A percentile compares a stretch with the other conserved stretches of the same genome.
These are phyloP conservation scores for Pleomassaria siparia DNA, from an alignment of 2,329 filamentous ascomycete genomes.

Conservation along the genomic window DNA sequence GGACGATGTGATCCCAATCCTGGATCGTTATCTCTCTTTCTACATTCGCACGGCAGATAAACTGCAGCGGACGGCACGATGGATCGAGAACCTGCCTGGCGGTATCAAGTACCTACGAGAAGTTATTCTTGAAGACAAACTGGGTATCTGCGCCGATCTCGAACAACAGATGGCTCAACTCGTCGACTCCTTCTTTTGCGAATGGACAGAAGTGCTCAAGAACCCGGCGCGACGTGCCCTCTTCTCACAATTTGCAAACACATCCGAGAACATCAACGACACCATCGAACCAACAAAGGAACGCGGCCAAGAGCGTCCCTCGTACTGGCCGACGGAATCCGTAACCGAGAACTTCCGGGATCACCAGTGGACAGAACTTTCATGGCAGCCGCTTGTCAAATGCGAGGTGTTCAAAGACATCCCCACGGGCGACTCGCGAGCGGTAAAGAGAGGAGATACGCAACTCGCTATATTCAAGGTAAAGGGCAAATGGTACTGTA, in stretches of 20 bases:
- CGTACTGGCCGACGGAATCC: constrained; percentile 73
- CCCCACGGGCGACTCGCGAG: constrained; percentile 72
- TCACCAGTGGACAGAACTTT: constrained; percentile 64
- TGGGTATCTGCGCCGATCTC: constrained; percentile 80
- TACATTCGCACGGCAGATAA: constrained; percentile 93
- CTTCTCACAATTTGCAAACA: constrained; percentile 86
- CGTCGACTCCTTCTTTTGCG: constrained; percentile 82
- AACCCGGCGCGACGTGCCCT: constrained; percentile 66
- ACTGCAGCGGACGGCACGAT: constrained; percentile 83
- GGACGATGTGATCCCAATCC: constrained; percentile 76
- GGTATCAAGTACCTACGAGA: constrained; percentile 81
- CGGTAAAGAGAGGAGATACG: constrained; percentile 83
- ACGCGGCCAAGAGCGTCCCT: constrained; percentile 71
- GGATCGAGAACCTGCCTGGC: constrained; percentile 81
- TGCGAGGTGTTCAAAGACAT: constrained; percentile 68
- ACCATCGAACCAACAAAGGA: constrained; percentile 72
- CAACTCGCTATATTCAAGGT: constrained; percentile 87
- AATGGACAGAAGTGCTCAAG: constrained; percentile 83
- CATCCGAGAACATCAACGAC: constrained; percentile 64
- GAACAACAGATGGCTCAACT: constrained; percentile 87
- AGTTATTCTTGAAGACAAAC: constrained; percentile 81
- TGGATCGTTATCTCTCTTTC: constrained; percentile 89
- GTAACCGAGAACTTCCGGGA: constrained; percentile 72
- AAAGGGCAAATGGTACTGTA: constrained; percentile 76
- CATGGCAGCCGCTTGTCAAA: constrained; percentile 80